Evolutionary conservation across 2,329 filamentous ascomycete species (phyloP).

Genomic region (Claviceps pusilla): DNA sequence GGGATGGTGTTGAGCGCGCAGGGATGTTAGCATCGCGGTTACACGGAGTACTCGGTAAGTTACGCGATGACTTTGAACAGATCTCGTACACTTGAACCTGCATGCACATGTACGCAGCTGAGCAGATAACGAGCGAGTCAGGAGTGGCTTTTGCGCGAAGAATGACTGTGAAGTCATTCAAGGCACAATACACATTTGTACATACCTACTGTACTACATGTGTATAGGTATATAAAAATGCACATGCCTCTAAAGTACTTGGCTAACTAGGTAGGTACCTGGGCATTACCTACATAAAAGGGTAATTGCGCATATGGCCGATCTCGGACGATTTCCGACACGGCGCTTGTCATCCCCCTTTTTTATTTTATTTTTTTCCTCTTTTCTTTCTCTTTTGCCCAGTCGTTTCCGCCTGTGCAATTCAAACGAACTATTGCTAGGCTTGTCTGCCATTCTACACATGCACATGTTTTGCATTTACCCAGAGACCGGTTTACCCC

Average conservation of each 20-base stretch:
- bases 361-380: background rate
- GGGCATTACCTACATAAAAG: background rate
- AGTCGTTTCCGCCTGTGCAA: constrained; percentile 1
- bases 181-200: background rate
- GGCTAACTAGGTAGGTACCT: too few species aligned
- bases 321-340: constrained; percentile 7
- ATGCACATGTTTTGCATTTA: constrained; percentile 4
- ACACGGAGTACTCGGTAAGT: background rate
- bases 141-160: background rate
- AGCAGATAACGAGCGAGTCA: background rate
- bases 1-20: background rate
- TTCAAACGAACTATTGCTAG: background rate
- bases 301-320: constrained; percentile 3
- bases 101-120: background rate
- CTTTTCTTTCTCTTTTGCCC: background rate
- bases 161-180: background rate
- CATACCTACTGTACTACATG: too few species aligned
- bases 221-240: too few species aligned
- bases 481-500: constrained; percentile 1
- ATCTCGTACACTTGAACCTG: background rate
- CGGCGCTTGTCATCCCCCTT: background rate
- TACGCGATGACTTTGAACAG: background rate
- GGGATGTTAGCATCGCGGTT: background rate
- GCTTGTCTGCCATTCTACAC: background rate
- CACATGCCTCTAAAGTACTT: too few species aligned